phyloP scores from a whole-genome alignment of 148 eudicot genomes.

The Fagopyrum tataricum region DNA sequence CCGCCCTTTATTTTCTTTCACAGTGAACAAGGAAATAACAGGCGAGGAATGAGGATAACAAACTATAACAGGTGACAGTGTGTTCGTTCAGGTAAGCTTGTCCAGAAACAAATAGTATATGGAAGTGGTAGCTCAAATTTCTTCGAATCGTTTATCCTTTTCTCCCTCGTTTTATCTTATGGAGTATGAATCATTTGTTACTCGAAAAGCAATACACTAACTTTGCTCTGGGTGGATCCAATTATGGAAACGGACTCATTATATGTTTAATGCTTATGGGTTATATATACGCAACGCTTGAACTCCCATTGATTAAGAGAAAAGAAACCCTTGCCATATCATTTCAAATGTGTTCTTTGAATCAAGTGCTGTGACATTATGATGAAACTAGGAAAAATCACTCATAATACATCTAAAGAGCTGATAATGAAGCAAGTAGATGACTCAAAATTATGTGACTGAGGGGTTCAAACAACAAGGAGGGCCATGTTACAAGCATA shows the following conservation, averaged over 20 bases:
- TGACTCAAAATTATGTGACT: background rate
- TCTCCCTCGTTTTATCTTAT: background rate
- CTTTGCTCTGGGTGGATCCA: background rate
- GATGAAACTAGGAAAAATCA: background rate
- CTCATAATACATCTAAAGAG: background rate
- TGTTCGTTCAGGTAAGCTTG: background rate
- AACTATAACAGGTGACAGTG: background rate
- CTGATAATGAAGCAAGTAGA: background rate
- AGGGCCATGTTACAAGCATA: conserved; percentile 2
- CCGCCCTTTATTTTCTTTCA: background rate
- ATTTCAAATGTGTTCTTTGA: background rate
- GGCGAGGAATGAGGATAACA: background rate
- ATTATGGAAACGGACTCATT: background rate
- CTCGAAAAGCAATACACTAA: background rate
- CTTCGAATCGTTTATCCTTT: background rate
- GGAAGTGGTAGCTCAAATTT: conserved; percentile 1
- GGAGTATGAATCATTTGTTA: background rate
- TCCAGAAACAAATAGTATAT: background rate
- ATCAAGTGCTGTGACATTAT: background rate
- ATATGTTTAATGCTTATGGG: background rate
- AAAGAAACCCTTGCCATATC: background rate
- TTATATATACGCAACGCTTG: background rate
- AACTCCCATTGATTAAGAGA: background rate
- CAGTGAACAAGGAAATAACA: background rate
- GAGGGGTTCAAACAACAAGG: background rate